Evolutionary conservation across 352 stramenopile species (phyloP), one percentile per base, ranked within the genome.

Genomic region (Globisporangium cylindrosporum): DNA sequence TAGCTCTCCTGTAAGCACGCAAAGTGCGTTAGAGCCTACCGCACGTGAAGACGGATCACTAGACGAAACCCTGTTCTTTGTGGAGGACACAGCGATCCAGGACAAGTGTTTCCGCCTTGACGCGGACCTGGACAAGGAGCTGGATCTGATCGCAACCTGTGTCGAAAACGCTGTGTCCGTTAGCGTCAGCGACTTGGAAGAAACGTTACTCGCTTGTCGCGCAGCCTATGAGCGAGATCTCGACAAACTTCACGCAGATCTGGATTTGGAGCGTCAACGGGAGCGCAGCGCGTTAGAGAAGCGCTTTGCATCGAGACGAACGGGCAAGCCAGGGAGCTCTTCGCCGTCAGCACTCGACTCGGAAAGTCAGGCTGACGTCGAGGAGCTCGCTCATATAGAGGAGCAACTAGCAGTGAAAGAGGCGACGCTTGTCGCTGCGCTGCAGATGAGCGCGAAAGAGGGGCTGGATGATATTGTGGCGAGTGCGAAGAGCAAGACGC

Each of bases 401-500:
- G 20, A 46, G 20, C 38, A 20, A 3, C 55, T 61, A 2, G 20
- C 7, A 5, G 29, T 18, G 6, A 61, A 61, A 22, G 29, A 46
- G 29, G 34, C 27, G 34, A 36, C 8, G 29, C 29, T 61, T 22
- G 29, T 61, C 5, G 55, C 55, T 61, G 55, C 55, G 27, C 55
- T 61, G 7, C 55, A 61, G 55, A 46, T 61, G 55, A 46, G 18
- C 9, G 34, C 55, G 55, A 61, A 48, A n/a, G n/a, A 46, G 15
- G 29, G 8, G 9, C 55, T 61, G 29, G 29, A 48, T 12, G 3
- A 27, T 18, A 48, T 61, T 48, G 29, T 48, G 3, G 29, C 20
- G 20, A 46, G 12, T 9, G 20, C 29, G 20, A 61, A 61, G 55
- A 61, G 29, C 29, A 61, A 61, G 6, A 36, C 29, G 7, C 29